phyloP scores from a whole-genome alignment of 345 rosid genomes.

The Pugionium cornutum region DNA sequence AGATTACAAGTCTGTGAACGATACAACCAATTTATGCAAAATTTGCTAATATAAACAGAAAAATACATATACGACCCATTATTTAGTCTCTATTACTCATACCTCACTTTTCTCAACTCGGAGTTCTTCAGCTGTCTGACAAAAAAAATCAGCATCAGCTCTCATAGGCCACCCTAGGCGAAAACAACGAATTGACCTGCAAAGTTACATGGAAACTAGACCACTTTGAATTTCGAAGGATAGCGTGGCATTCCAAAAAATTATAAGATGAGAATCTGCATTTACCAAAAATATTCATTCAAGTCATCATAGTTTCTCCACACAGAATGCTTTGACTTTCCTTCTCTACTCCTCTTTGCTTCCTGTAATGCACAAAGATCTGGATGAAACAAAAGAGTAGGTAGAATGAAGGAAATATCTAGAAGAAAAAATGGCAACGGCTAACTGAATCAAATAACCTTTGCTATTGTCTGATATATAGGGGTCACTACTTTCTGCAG shows the following conservation, averaged over 20 bases:
- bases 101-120: conserved; percentile 50
- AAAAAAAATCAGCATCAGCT: conserved; percentile 72
- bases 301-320: conserved; percentile 77
- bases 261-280: conserved; percentile 17
- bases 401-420: conserved; percentile 6
- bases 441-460: conserved; percentile 40
- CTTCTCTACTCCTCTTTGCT: conserved; percentile 60
- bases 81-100: conserved; percentile 23
- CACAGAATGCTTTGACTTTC: conserved; percentile 71
- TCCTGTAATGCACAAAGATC: conserved; percentile 47
- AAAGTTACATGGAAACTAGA: conserved; percentile 29
- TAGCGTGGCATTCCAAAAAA: conserved; percentile 15
- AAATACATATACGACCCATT: not conserved
- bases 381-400: not conserved
- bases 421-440: conserved; percentile 16
- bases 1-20: conserved; percentile 13
- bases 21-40: conserved; percentile 2
- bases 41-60: conserved; percentile 8
- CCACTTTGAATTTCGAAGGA: conserved; percentile 6
- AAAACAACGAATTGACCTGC: conserved; percentile 68
- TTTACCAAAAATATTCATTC: conserved; percentile 72
- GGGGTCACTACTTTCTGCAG: conserved; percentile 67
- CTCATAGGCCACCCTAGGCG: conserved; percentile 80
- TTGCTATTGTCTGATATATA: conserved; percentile 55
- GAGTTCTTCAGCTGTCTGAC: conserved; percentile 42